A percentile compares a stretch with the other conserved stretches of the same genome.
These are phyloP conservation scores for Neonectria sp. DNA, from an alignment of 2,329 filamentous ascomycete genomes.

Conservation along the genomic window DNA sequence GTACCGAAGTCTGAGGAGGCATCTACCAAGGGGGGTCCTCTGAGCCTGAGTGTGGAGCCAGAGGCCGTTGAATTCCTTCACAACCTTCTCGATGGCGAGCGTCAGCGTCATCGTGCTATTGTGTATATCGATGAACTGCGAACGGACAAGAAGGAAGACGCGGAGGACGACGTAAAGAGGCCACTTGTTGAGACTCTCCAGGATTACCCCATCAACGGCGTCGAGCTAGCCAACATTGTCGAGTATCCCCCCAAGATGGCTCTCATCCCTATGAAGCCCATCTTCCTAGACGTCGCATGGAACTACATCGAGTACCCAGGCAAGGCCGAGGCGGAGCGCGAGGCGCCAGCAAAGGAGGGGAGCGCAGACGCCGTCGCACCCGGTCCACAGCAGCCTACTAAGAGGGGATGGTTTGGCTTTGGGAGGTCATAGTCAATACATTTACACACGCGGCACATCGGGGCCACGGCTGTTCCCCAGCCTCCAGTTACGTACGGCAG, in stretches of 20 bases:
- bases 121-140: slow-evolving; percentile 83
- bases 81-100: slow-evolving; percentile 76
- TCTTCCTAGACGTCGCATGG: slow-evolving; percentile 97
- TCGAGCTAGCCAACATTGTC: slow-evolving; percentile 86
- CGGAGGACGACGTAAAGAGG: slow-evolving; percentile 38
- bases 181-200: slow-evolving; percentile 83
- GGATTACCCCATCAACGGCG: slow-evolving; percentile 79
- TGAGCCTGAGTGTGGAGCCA: slow-evolving; percentile 77
- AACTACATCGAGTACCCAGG: slow-evolving; percentile 96
- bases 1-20: slow-evolving; percentile 55
- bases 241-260: slow-evolving; percentile 88
- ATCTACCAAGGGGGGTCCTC: slow-evolving; percentile 61
- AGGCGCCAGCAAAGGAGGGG: slow-evolving; percentile 45
- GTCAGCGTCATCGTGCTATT: slow-evolving; percentile 86
- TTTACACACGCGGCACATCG: slow-evolving; percentile 31
- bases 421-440: slow-evolving; percentile 59
- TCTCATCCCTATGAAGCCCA: slow-evolving; percentile 90
- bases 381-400: slow-evolving; percentile 59
- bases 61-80: slow-evolving; percentile 72
- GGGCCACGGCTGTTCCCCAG: slow-evolving; percentile 27
- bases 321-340: slow-evolving; percentile 56
- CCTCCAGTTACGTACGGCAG: slow-evolving; percentile 19
- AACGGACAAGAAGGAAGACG: slow-evolving; percentile 63
- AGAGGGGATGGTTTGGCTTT: slow-evolving; percentile 86
- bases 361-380: slow-evolving; percentile 47